phyloP scores from a whole-genome alignment of 768 basidiomycete species.

The Amanita phalloides region DNA sequence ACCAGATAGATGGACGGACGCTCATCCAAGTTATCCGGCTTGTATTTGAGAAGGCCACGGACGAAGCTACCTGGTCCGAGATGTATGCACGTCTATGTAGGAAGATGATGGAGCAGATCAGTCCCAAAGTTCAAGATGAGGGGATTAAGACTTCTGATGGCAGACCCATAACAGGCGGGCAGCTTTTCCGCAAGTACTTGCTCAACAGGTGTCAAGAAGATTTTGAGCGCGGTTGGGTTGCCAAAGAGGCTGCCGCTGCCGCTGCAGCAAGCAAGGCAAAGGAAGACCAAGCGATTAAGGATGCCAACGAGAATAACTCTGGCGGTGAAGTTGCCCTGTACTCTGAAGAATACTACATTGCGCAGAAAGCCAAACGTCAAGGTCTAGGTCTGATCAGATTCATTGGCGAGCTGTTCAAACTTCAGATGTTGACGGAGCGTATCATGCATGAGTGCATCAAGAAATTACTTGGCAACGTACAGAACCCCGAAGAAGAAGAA shows the following conservation, averaged over 20 bases:
- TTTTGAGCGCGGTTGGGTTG: conserved; percentile 93
- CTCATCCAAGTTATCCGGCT: conserved; percentile 94
- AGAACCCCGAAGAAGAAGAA: conserved; percentile 95
- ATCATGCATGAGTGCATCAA: conserved; percentile 99
- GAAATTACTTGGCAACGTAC: conserved; percentile 87
- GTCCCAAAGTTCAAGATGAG: conserved; percentile 79
- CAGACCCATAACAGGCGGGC: conserved; percentile 85
- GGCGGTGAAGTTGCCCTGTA: conserved; percentile 69
- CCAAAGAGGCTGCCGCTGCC: conserved; percentile 76
- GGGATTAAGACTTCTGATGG: conserved; percentile 73
- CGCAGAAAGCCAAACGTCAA: conserved; percentile 94
- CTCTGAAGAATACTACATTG: conserved; percentile 93
- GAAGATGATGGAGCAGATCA: conserved; percentile 93
- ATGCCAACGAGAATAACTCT: conserved; percentile 45
- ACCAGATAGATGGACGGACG: conserved; percentile 88
- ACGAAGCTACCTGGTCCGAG: conserved; percentile 91
- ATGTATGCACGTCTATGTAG: conserved; percentile 96
- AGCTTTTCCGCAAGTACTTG: conserved; percentile 93
- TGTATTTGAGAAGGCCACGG: conserved; percentile 95
- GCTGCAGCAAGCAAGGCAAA: conserved; percentile 78
- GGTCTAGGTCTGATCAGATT: conserved; percentile 96
- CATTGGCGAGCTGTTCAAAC: conserved; percentile 96
- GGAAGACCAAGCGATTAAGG: conserved; percentile 76
- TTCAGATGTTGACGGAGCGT: conserved; percentile 96
- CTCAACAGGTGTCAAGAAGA: conserved; percentile 96